A percentile compares a stretch with the other conserved stretches of the same genome.
These are phyloP conservation scores for Rhodotorula sp. DNA, from an alignment of 1,284 basidiomycete genomes.

Conservation along the genomic window DNA sequence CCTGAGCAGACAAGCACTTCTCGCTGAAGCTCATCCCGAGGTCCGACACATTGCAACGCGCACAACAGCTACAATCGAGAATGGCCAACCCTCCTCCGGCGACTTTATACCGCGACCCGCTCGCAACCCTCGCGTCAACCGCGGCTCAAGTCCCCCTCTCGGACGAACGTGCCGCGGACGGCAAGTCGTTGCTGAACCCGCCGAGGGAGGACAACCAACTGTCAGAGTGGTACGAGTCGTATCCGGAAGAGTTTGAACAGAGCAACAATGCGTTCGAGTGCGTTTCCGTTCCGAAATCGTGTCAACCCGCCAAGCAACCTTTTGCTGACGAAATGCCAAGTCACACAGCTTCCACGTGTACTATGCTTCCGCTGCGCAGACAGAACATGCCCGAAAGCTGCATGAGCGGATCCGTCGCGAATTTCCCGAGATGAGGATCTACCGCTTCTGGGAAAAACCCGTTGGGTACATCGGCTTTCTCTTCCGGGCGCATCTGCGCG, in stretches of 20 bases:
- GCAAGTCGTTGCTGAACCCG: constrained; percentile 60
- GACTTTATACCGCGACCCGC: constrained; percentile 16
- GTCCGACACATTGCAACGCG: too few species aligned
- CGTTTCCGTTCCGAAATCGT: background rate
- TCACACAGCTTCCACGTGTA: constrained; percentile 53
- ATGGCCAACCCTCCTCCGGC: background rate
- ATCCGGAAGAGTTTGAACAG: constrained; percentile 24
- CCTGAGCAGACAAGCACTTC: too few species aligned
- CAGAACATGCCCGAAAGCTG: constrained; percentile 60
- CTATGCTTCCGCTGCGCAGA: constrained; percentile 58
- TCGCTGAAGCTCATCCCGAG: too few species aligned
- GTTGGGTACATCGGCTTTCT: too few species aligned
- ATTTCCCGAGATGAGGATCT: constrained; percentile 68
- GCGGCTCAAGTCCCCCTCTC: constrained; percentile 52
- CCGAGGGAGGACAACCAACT: constrained; percentile 52
- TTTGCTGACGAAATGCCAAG: too few species aligned
- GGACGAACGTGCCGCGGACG: constrained; percentile 57
- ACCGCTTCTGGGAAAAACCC: constrained; percentile 62
- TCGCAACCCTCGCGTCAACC: background rate
- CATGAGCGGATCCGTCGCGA: constrained; percentile 63
- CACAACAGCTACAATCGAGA: too few species aligned
- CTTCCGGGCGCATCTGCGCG: too few species aligned
- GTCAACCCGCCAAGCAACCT: too few species aligned
- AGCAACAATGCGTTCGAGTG: constrained; percentile 33
- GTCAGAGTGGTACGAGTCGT: constrained; percentile 24